phyloP scores from a whole-genome alignment of 805 yeast species.

The Ogataea philodendri region DNA sequence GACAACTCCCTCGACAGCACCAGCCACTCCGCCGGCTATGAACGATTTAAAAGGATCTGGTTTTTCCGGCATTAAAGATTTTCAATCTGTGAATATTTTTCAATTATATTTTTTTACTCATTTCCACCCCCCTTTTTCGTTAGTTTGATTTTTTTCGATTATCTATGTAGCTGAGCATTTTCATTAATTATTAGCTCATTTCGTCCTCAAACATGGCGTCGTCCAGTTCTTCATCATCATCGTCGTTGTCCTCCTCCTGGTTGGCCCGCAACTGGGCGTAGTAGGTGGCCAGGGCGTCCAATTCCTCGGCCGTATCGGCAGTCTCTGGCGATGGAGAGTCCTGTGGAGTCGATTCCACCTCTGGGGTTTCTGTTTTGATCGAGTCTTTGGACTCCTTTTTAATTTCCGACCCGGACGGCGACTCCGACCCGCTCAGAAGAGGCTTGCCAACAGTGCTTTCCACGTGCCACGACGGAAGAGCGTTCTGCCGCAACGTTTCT shows the following conservation, averaged over 20 bases:
- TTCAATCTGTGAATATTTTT: not conserved
- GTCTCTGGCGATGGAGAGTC: too few relatives aligned
- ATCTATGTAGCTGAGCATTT: slow-evolving; percentile 3
- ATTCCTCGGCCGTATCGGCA: slow-evolving; percentile 60
- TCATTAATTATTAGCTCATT: not conserved
- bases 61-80: slow-evolving; percentile 24
- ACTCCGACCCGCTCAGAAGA: slow-evolving; percentile 54
- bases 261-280: slow-evolving; percentile 73
- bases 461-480: slow-evolving; percentile 95
- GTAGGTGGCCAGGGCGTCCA: slow-evolving; percentile 70
- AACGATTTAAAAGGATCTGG: slow-evolving; percentile 79
- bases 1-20: slow-evolving; percentile 88
- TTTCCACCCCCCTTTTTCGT: not conserved
- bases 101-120: not conserved
- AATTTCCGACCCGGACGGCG: too few relatives aligned
- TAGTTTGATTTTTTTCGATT: slow-evolving; percentile 1
- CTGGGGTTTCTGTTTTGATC: slow-evolving; percentile 25
- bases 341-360: too few relatives aligned
- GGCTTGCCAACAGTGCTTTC: slow-evolving; percentile 82
- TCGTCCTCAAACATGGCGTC: slow-evolving; percentile 25
- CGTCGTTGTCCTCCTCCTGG: slow-evolving; percentile 57
- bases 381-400: too few relatives aligned
- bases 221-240: slow-evolving; percentile 38
- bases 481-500: slow-evolving; percentile 80
- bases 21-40: slow-evolving; percentile 94